phyloP scores from a whole-genome alignment of 352 stramenopile genomes.

The Globisporangium barbulae region DNA sequence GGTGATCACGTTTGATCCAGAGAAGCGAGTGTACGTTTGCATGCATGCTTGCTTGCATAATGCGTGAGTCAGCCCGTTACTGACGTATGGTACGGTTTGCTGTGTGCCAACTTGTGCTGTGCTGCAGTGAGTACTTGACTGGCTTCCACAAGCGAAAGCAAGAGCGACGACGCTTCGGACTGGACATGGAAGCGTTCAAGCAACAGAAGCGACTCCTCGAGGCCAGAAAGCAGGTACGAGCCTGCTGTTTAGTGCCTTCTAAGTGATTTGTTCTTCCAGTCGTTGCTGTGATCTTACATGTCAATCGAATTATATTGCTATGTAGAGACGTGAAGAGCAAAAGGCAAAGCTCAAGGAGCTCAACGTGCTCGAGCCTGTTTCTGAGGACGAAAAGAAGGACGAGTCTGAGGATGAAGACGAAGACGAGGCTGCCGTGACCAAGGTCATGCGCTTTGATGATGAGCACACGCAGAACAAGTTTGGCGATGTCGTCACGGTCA shows the following conservation, averaged over 20 bases:
- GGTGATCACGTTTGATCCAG: constrained; percentile 81
- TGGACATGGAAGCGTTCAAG: constrained; percentile 90
- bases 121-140: constrained; percentile 71
- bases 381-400: constrained; percentile 38
- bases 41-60: background rate
- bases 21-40: constrained; percentile 76
- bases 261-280: background rate
- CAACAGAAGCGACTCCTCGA: constrained; percentile 81
- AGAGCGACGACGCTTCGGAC: constrained; percentile 77
- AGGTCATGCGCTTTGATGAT: constrained; percentile 79
- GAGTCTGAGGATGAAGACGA: constrained; percentile 23
- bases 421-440: constrained; percentile 35
- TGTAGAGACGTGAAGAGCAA: constrained; percentile 66
- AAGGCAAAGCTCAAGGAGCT: constrained; percentile 62
- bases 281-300: background rate
- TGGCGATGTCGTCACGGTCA: constrained; percentile 84
- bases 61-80: background rate
- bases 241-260: background rate
- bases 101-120: background rate
- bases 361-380: constrained; percentile 39
- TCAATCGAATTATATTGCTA: background rate
- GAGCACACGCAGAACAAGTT: constrained; percentile 85
- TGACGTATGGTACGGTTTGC: background rate
- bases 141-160: constrained; percentile 88
- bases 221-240: constrained; percentile 64